Evolutionary conservation across 768 basidiomycete genomes (phyloP).

Genomic region (Guyanaporus albipodus): DNA sequence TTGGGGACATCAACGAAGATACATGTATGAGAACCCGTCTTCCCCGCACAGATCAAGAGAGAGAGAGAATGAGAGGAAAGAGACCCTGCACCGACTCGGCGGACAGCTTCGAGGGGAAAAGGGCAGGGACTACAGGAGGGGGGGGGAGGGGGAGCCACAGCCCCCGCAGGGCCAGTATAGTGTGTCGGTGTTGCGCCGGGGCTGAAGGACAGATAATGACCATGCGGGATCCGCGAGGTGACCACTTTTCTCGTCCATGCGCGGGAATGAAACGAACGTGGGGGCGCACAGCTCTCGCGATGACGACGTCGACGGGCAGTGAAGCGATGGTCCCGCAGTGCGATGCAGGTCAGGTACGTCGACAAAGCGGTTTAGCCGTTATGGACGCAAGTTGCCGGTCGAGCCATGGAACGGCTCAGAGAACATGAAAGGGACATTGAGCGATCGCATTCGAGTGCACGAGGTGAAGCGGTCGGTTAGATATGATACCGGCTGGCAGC

Average conservation of each 20-base stretch:
- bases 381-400: conserved; percentile 1
- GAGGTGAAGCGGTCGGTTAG: conserved; percentile 22
- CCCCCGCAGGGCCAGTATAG: conserved; percentile 6
- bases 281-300: conserved; percentile 17
- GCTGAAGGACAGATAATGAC: conserved; percentile 16
- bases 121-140: conserved; percentile 4
- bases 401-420: conserved; percentile 4
- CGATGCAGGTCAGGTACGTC: conserved; percentile 20
- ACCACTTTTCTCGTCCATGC: conserved; percentile 10
- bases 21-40: neutral
- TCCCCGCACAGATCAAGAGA: neutral
- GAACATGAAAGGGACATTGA: conserved; percentile 13
- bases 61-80: neutral
- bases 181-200: conserved; percentile 18
- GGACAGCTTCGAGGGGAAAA: conserved; percentile 16
- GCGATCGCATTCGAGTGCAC: conserved; percentile 2
- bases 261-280: conserved; percentile 31
- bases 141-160: too few relatives aligned
- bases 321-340: conserved; percentile 10
- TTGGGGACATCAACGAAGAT: neutral
- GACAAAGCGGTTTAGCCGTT: conserved; percentile 14
- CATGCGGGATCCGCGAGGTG: conserved; percentile 31
- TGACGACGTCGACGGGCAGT: conserved; percentile 20
- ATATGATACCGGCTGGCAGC: conserved; percentile 19
- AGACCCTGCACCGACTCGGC: neutral